These are phyloP conservation scores for Populus davidiana DNA, from an alignment of 345 rosid genomes.

Conservation along the genomic window DNA sequence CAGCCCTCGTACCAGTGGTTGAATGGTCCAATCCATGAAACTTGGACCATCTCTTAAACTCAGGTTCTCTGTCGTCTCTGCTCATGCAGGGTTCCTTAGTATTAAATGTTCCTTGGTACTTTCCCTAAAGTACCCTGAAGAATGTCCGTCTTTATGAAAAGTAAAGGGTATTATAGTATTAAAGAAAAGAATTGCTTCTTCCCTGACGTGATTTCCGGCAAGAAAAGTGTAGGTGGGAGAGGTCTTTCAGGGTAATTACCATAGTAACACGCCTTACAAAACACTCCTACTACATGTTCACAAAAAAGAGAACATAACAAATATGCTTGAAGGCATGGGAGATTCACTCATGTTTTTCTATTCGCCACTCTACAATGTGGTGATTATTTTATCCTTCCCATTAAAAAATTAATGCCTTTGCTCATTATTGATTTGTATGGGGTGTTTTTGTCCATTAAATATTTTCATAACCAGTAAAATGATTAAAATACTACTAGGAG, in stretches of 20 bases:
- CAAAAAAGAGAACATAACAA: too few relatives aligned
- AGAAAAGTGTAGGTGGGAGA: not conserved
- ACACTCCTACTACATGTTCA: not conserved
- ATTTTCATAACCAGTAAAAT: too few relatives aligned
- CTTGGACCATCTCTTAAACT: not conserved
- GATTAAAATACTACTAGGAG: too few relatives aligned
- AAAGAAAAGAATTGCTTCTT: not conserved
- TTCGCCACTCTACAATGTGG: too few relatives aligned
- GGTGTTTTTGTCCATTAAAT: too few relatives aligned
- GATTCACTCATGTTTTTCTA: too few relatives aligned
- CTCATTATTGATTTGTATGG: too few relatives aligned
- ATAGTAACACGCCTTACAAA: not conserved
- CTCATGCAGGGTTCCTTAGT: not conserved
- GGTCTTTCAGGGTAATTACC: not conserved
- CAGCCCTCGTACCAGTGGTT: not conserved
- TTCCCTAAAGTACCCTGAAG: not conserved
- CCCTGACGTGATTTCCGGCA: not conserved
- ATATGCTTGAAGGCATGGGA: too few relatives aligned
- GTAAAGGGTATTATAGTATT: not conserved
- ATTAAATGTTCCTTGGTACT: not conserved
- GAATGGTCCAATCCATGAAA: slow-evolving; percentile 2
- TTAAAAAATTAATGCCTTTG: too few relatives aligned
- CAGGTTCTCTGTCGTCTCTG: not conserved
- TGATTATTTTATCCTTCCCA: too few relatives aligned
- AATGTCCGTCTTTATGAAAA: not conserved